Evolutionary conservation across 257 asterid species (phyloP).

Genomic region (Henckelia pumila): DNA sequence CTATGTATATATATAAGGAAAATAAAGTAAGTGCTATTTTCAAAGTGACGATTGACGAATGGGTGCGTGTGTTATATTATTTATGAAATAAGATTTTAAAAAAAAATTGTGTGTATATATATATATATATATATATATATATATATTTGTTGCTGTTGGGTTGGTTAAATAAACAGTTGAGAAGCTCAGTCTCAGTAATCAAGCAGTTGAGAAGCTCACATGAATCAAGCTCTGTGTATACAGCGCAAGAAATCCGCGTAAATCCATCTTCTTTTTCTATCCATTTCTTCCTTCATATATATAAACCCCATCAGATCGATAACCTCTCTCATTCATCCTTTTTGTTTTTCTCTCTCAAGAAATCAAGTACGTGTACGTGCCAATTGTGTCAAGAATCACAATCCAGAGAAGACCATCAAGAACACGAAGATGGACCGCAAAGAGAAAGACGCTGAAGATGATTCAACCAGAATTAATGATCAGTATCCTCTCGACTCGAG

Average conservation of each 20-base stretch:
- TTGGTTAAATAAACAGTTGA: not conserved
- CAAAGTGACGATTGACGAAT: too few species aligned
- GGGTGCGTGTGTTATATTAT: too few species aligned
- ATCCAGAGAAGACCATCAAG: not conserved
- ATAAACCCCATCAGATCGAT: too few species aligned
- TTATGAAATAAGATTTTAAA: too few species aligned
- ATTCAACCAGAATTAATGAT: constrained; percentile 11
- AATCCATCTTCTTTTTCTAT: not conserved
- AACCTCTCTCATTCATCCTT: not conserved
- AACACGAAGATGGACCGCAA: not conserved
- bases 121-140: too few species aligned
- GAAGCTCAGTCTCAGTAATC: too few species aligned
- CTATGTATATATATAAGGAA: too few species aligned
- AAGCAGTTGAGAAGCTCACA: not conserved
- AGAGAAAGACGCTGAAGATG: constrained; percentile 28
- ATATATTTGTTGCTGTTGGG: not conserved
- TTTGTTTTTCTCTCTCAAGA: not conserved
- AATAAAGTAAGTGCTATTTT: too few species aligned
- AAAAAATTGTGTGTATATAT: too few species aligned
- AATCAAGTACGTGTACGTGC: not conserved
- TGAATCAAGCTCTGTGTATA: not conserved
- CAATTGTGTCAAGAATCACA: not conserved
- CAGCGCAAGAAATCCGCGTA: not conserved
- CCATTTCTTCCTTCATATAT: not conserved
- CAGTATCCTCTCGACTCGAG: constrained; percentile 46